Conservation (phyloP, 345 rosid species). For the Isatis tinctoria region DNA sequence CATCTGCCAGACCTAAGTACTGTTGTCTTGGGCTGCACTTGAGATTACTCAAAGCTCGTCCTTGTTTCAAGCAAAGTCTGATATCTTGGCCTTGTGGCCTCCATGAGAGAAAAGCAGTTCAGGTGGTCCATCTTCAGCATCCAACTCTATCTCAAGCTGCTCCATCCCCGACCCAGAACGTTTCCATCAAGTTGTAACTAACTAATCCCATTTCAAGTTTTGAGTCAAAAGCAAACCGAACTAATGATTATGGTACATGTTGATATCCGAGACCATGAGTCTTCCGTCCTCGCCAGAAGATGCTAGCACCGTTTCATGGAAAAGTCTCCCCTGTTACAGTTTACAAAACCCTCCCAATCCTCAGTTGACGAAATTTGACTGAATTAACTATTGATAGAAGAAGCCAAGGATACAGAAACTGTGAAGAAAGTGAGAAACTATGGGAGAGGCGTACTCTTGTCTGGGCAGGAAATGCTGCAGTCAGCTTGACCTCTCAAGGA, state of each 20-base stretch:
- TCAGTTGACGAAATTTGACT: background rate
- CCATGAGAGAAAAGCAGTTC: conserved; percentile 86
- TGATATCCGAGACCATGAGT: conserved; percentile 87
- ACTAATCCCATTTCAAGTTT: background rate
- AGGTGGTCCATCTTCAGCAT: conserved; percentile 79
- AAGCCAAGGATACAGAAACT: background rate
- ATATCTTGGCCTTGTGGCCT: conserved; percentile 77
- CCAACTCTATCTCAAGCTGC: conserved; percentile 67
- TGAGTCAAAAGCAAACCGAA: background rate
- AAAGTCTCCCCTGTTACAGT: conserved; percentile 63
- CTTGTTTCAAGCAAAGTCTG: conserved; percentile 83
- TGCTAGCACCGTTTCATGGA: conserved; percentile 79
- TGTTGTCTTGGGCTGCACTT: conserved; percentile 76
- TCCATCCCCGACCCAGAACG: conserved; percentile 78
- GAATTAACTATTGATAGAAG: background rate
- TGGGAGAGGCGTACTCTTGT: conserved; percentile 52
- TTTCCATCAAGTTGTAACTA: conserved; percentile 7
- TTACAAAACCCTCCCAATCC: background rate
- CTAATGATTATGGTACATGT: conserved; percentile 44
- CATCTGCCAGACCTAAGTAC: conserved; percentile 78
- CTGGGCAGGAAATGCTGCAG: conserved; percentile 55
- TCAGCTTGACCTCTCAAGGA: conserved; percentile 83
- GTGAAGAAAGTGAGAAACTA: background rate
- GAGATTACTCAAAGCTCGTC: conserved; percentile 71
- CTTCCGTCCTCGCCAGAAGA: conserved; percentile 93